phyloP scores from a whole-genome alignment of 805 yeast species.

The Saccharomycopsis microspora region DNA sequence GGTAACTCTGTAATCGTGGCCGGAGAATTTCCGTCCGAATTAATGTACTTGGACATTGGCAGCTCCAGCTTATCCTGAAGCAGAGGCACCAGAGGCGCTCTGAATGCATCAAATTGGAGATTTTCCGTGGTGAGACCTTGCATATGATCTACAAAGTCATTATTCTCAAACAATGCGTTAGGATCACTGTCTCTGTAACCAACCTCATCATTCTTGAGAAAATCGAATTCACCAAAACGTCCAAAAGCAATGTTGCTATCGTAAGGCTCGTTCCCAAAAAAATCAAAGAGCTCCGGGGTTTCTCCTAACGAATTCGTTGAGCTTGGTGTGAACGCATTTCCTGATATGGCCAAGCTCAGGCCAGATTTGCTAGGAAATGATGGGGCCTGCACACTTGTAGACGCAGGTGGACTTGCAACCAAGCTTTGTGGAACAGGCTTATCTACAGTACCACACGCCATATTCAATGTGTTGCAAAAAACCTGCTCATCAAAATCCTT shows the following conservation, averaged over 20 bases:
- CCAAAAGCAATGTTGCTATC: conserved; percentile 45
- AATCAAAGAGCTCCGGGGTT: conserved; percentile 22
- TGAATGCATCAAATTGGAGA: conserved; percentile 43
- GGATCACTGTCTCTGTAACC: conserved; percentile 17
- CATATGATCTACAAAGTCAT: conserved; percentile 26
- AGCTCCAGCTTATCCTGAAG: background rate
- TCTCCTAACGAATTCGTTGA: background rate
- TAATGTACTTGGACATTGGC: conserved; percentile 9
- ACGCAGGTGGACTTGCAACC: background rate
- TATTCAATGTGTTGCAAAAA: conserved; percentile 65
- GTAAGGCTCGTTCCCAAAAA: conserved; percentile 29
- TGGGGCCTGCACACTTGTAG: background rate
- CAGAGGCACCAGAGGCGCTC: background rate
- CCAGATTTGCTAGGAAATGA: no score
- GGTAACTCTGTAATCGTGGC: background rate
- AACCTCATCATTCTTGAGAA: conserved; percentile 7
- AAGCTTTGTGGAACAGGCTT: conserved; percentile 48
- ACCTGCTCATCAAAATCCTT: conserved; percentile 57
- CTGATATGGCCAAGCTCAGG: no score
- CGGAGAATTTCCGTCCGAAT: conserved; percentile 6
- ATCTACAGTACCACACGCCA: conserved; percentile 74
- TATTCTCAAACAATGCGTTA: conserved; percentile 10
- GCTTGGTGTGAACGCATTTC: no score
- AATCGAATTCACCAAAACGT: conserved; percentile 14
- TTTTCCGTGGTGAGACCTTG: conserved; percentile 41